Evolutionary conservation across 176 grass and related monocot genomes (phyloP), one percentile per base, ranked within the genome.

Genomic region (Musa schizocarpa): DNA sequence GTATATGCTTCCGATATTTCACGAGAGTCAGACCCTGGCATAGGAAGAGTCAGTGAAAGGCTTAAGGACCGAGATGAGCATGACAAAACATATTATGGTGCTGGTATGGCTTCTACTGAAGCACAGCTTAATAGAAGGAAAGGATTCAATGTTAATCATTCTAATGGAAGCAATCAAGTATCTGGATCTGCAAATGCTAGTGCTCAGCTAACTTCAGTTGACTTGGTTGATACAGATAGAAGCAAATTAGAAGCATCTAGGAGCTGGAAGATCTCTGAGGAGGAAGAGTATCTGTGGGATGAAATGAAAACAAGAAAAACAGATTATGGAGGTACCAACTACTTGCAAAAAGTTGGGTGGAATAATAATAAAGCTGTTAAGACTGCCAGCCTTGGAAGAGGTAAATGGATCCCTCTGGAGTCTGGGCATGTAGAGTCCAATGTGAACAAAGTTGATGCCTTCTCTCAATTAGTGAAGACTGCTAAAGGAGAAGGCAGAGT

Each of bases 211-310:
- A 56, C 81, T 25, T 82, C 86, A 76, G 81, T 81, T 82, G 78
- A 84, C 19, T 73, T 73, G 21, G 78, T 61, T 81, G 80, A 64
- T 84, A 72, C 63, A 34, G 88, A 86, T 74, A 90, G 84, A 76
- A 82, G 76, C 72, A 82, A 77, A 53, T 85, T 82, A 52, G 43
- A 71, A 9, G 71, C 89, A 81, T 86, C 86, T 27, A 87, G 85
- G 85, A 89, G 55, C 56, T 99, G 96, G 96, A 99, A 99, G 81
- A 91, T 88, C 77, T 82, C 88, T 75, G 96, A 92, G 85, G 96
- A 99, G 81, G 90, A 99, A 88, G 96, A 99, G 78, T 99, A 89
- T 76, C 63, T 88, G 22, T 99, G 90, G 96, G 96, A 89, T 80
- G 88, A 96, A 59, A 76, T 91, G 55, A 92, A 78, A 74, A 83